Evolutionary conservation across 345 rosid species (phyloP).

Genomic region (Adansonia digitata): DNA sequence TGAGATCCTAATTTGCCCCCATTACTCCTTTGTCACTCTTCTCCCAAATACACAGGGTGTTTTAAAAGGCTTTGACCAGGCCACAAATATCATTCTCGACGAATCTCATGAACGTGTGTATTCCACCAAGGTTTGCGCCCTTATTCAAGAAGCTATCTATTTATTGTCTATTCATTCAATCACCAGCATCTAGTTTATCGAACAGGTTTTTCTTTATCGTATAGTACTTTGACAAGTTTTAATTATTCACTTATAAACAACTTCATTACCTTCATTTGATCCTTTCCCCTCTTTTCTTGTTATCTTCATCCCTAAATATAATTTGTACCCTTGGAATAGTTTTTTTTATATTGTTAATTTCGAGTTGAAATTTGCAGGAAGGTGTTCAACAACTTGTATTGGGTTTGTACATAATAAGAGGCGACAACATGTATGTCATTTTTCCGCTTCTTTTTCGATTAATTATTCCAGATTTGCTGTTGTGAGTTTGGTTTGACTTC

Average conservation of each 20-base stretch:
- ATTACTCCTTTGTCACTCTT: neutral
- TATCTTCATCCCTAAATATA: neutral
- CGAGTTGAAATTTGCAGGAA: slow-evolving; percentile 47
- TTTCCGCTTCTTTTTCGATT: slow-evolving; percentile 1
- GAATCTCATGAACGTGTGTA: slow-evolving; percentile 90
- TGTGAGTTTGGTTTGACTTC: neutral
- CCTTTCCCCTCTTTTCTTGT: neutral
- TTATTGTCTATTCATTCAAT: neutral
- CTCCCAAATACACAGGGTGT: slow-evolving; percentile 43
- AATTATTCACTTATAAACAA: neutral
- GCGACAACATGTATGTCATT: slow-evolving; percentile 80
- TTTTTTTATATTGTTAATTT: neutral
- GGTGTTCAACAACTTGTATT: slow-evolving; percentile 90
- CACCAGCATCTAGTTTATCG: neutral
- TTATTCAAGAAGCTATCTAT: neutral
- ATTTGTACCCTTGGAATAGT: neutral
- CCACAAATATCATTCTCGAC: slow-evolving; percentile 83
- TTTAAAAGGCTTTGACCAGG: slow-evolving; percentile 86
- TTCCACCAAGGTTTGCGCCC: slow-evolving; percentile 62
- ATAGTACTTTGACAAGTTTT: neutral
- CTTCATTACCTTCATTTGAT: neutral
- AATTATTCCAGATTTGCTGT: neutral
- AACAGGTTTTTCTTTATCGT: neutral
- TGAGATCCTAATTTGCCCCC: neutral
- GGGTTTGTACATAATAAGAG: slow-evolving; percentile 96